Conservation (phyloP, 257 asterid genomes). For the Petunia axillaris region DNA sequence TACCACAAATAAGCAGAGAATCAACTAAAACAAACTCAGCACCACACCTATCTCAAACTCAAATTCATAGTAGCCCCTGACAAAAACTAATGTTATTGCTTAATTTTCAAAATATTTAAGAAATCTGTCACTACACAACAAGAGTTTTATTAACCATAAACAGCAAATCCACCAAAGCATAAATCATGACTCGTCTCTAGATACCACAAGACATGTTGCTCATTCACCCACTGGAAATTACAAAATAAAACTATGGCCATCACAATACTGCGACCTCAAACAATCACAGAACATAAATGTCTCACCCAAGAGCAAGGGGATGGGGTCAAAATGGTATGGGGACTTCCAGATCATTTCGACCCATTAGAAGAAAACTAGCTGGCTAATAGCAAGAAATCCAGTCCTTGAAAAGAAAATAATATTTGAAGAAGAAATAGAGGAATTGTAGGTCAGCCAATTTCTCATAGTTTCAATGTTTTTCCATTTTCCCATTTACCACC, state of each 20-base stretch:
- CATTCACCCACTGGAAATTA: neutral
- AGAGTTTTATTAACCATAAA: neutral
- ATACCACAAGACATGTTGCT: conserved; percentile 18
- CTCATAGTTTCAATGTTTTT: neutral
- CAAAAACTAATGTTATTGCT: neutral
- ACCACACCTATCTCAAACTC: conserved; percentile 9
- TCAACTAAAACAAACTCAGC: neutral
- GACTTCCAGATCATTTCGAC: conserved; percentile 1
- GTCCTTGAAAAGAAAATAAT: conserved; percentile 5
- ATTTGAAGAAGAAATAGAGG: neutral
- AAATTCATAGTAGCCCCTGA: conserved; percentile 1
- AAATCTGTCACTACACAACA: neutral
- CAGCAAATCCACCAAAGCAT: neutral
- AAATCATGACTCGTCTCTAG: neutral
- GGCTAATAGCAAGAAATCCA: conserved; percentile 8
- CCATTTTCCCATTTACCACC: neutral
- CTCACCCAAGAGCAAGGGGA: neutral
- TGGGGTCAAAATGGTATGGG: neutral
- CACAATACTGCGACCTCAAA: conserved; percentile 1
- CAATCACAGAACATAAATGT: neutral
- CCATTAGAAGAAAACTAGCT: conserved; percentile 5
- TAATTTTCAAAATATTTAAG: neutral
- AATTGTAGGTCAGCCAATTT: conserved; percentile 6
- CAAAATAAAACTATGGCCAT: conserved; percentile 2
- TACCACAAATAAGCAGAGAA: neutral